Conservation (phyloP, 768 basidiomycete species). For the Tylopilus felleus region DNA sequence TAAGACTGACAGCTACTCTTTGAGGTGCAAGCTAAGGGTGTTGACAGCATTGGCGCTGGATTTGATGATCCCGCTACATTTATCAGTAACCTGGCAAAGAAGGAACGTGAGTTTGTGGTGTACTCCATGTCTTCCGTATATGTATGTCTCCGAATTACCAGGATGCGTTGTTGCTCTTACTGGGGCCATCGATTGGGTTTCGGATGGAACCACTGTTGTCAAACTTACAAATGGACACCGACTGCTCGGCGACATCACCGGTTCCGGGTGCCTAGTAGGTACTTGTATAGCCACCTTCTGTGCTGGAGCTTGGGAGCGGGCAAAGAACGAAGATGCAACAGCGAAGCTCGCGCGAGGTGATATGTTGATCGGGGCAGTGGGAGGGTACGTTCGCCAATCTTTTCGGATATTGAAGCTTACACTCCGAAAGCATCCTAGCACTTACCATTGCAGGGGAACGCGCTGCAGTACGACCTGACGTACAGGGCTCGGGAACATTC, state of each 20-base stretch:
- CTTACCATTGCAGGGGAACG: constrained; percentile 60
- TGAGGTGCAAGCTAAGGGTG: constrained; percentile 74
- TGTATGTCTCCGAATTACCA: constrained; percentile 26
- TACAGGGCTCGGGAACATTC: constrained; percentile 63
- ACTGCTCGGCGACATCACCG: constrained; percentile 78
- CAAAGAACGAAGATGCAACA: constrained; percentile 23
- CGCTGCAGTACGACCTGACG: constrained; percentile 49
- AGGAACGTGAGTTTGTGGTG: constrained; percentile 57
- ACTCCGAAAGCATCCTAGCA: constrained; percentile 44
- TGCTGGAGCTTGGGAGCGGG: constrained; percentile 55
- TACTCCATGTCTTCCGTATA: neutral
- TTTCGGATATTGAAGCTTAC: constrained; percentile 2
- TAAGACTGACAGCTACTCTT: neutral
- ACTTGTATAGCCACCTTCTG: constrained; percentile 79
- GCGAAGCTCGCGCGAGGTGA: constrained; percentile 66
- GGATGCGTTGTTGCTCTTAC: constrained; percentile 82
- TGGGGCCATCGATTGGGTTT: constrained; percentile 77
- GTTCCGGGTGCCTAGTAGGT: constrained; percentile 84
- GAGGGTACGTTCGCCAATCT: constrained; percentile 52
- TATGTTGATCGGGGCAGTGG: constrained; percentile 71
- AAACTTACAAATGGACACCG: constrained; percentile 70
- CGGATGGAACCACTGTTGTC: constrained; percentile 73
- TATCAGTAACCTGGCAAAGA: constrained; percentile 64
- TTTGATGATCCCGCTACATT: constrained; percentile 74
- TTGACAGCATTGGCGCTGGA: constrained; percentile 77